Evolutionary conservation across 1,284 basidiomycete genomes (phyloP).

Genomic region (Rhizoctonia solani): DNA sequence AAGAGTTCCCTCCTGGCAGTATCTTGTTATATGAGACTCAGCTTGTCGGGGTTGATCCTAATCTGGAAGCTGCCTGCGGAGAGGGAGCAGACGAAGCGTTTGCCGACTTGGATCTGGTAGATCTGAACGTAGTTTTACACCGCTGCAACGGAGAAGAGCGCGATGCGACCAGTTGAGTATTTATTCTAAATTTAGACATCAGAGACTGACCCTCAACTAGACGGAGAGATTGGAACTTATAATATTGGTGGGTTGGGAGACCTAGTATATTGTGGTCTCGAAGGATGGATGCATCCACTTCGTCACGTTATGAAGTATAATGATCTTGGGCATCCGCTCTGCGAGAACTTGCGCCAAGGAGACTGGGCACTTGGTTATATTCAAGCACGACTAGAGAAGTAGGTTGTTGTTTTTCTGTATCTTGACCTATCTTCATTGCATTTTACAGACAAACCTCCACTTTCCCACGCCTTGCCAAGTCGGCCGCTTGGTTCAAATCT

Average conservation of each 20-base stretch:
- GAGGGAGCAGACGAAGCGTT: constrained; percentile 74
- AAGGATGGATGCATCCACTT: constrained; percentile 93
- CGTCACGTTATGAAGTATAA: constrained; percentile 82
- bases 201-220: constrained; percentile 26
- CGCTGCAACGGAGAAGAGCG: constrained; percentile 88
- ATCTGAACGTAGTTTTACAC: constrained; percentile 83
- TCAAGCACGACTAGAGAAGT: constrained; percentile 71
- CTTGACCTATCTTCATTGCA: constrained; percentile 11
- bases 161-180: constrained; percentile 66
- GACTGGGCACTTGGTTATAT: constrained; percentile 91
- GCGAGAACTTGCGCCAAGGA: constrained; percentile 82
- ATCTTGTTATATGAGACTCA: constrained; percentile 89
- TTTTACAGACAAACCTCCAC: constrained; percentile 62
- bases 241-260: constrained; percentile 72
- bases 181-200: neutral
- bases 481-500: constrained; percentile 81
- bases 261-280: constrained; percentile 86
- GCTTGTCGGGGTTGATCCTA: constrained; percentile 65
- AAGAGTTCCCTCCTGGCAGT: constrained; percentile 88
- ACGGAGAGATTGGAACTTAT: constrained; percentile 74
- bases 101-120: constrained; percentile 75
- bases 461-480: constrained; percentile 69
- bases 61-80: constrained; percentile 71
- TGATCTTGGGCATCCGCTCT: constrained; percentile 89
- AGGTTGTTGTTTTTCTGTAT: constrained; percentile 44